These are phyloP conservation scores for Barbarea vulgaris DNA, from an alignment of 345 rosid species.

Conservation along the genomic window DNA sequence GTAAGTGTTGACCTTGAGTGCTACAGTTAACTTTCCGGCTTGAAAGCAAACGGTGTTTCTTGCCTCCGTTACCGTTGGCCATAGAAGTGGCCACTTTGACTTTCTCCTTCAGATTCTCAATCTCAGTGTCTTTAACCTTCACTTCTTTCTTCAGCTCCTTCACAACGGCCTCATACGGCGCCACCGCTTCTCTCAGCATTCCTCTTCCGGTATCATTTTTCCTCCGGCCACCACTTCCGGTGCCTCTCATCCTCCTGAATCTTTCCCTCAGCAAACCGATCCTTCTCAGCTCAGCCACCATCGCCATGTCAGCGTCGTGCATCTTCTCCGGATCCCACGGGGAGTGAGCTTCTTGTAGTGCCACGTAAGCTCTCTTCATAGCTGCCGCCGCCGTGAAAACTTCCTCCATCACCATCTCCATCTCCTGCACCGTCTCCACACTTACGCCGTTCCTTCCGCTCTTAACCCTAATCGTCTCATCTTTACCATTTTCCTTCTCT, in stretches of 20 bases:
- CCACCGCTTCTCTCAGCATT: slow-evolving; percentile 80
- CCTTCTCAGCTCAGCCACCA: slow-evolving; percentile 80
- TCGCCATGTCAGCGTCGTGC: slow-evolving; percentile 78
- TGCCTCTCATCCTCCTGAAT: slow-evolving; percentile 55
- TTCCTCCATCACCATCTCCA: slow-evolving; percentile 66
- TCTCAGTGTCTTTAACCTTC: slow-evolving; percentile 67
- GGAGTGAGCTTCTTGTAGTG: slow-evolving; percentile 84
- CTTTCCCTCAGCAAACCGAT: slow-evolving; percentile 71
- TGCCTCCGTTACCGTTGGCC: slow-evolving; percentile 46
- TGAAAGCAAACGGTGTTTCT: slow-evolving; percentile 62
- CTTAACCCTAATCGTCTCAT: slow-evolving; percentile 25
- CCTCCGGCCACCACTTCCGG: slow-evolving; percentile 38
- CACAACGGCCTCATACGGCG: slow-evolving; percentile 89
- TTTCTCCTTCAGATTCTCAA: slow-evolving; percentile 81
- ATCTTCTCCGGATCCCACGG: slow-evolving; percentile 98
- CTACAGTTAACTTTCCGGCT: slow-evolving; percentile 75
- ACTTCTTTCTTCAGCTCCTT: slow-evolving; percentile 85
- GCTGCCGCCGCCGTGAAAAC: slow-evolving; percentile 73
- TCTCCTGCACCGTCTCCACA: slow-evolving; percentile 49
- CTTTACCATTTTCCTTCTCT: slow-evolving; percentile 34
- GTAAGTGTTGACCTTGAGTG: slow-evolving; percentile 41
- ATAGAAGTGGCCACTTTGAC: slow-evolving; percentile 41
- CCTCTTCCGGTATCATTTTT: slow-evolving; percentile 43
- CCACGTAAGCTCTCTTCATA: slow-evolving; percentile 73
- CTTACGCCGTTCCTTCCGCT: slow-evolving; percentile 25